These are phyloP conservation scores for Salix caprea DNA, from an alignment of 345 rosid genomes.

Conservation along the genomic window DNA sequence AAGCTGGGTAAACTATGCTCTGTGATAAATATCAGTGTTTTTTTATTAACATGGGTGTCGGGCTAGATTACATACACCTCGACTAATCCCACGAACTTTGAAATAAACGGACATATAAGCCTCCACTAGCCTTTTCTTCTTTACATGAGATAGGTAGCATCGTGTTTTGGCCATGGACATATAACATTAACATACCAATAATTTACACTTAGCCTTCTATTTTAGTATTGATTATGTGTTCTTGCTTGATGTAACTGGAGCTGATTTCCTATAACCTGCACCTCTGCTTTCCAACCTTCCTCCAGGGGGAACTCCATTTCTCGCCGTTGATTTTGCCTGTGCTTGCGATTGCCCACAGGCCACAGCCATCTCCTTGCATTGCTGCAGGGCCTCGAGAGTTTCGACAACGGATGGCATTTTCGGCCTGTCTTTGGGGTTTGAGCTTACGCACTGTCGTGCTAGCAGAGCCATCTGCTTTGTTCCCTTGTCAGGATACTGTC, in stretches of 20 bases:
- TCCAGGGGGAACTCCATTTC: constrained; percentile 32
- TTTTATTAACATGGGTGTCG: no score
- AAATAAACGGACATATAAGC: no score
- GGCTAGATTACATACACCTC: no score
- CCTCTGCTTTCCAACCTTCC: constrained; percentile 26
- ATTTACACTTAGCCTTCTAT: background rate
- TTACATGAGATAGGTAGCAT: background rate
- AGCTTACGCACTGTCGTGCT: constrained; percentile 63
- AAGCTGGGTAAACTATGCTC: background rate
- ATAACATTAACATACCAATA: background rate
- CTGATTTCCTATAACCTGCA: constrained; percentile 36
- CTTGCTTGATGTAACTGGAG: constrained; percentile 34
- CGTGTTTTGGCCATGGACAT: background rate
- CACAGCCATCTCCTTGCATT: constrained; percentile 74
- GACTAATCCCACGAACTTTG: no score
- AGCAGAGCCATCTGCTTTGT: constrained; percentile 66
- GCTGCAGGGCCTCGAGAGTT: constrained; percentile 51
- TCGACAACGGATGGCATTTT: constrained; percentile 66
- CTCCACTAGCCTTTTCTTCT: background rate
- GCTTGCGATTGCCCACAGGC: constrained; percentile 66
- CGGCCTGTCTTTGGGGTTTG: constrained; percentile 87
- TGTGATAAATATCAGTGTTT: background rate
- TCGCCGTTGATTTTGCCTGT: constrained; percentile 27
- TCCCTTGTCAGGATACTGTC: constrained; percentile 86
- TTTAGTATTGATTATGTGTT: constrained; percentile 15